Conservation (phyloP, 495 filamentous ascomycete species). For the Neurospora sp. region DNA sequence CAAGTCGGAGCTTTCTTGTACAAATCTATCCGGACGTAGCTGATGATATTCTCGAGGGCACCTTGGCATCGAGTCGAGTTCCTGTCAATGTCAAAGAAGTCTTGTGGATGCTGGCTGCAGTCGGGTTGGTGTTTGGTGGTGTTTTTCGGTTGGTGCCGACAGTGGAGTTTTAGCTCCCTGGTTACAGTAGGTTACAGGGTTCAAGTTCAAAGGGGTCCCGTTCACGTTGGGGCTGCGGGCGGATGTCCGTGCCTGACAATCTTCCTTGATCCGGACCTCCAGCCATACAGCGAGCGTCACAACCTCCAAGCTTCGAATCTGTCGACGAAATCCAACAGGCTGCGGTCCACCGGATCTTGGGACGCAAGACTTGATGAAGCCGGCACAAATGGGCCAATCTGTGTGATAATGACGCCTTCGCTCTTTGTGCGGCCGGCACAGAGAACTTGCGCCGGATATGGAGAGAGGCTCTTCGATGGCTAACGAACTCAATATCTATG, state of each 20-base stretch:
- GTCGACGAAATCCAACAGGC: not conserved
- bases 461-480: not conserved
- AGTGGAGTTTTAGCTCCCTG: not conserved
- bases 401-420: not conserved
- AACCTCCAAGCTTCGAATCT: not conserved
- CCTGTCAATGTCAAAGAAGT: not conserved
- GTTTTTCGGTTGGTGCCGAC: not conserved
- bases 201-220: not conserved
- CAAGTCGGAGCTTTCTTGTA: not conserved
- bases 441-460: not conserved
- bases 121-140: not conserved
- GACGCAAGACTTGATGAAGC: not conserved
- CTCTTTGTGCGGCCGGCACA: not conserved
- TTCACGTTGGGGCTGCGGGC: not conserved
- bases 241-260: not conserved
- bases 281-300: not conserved
- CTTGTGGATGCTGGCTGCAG: not conserved
- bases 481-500: not conserved
- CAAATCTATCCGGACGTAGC: not conserved
- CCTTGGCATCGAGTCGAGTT: not conserved
- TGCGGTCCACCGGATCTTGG: not conserved
- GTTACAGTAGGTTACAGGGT: not conserved
- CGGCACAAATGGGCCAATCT: not conserved
- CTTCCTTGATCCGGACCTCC: not conserved
- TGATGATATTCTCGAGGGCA: not conserved